Evolutionary conservation across 352 stramenopile genomes (phyloP).

Genomic region (Phytopythium chamaehyphon): DNA sequence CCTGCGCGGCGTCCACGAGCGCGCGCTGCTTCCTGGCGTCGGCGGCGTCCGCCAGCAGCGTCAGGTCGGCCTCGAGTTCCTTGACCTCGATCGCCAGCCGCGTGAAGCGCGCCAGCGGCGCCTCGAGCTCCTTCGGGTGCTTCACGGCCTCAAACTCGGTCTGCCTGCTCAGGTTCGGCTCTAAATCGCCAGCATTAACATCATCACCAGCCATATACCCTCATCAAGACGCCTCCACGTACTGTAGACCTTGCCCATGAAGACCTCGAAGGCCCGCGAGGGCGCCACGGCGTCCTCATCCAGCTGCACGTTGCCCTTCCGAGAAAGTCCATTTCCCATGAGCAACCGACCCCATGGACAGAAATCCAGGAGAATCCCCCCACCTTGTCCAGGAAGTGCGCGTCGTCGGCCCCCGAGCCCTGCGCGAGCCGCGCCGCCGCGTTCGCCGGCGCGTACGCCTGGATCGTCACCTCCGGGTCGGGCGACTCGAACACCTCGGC

Average conservation of each 20-base stretch:
- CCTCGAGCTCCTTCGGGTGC: slow-evolving; percentile 37
- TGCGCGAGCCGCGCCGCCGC: slow-evolving; percentile 11
- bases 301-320: slow-evolving; percentile 52
- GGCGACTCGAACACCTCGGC: slow-evolving; percentile 76
- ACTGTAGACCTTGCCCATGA: slow-evolving; percentile 87
- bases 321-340: background rate
- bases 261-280: slow-evolving; percentile 63
- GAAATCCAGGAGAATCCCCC: no score
- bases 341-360: no score
- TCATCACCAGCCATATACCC: background rate
- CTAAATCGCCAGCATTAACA: slow-evolving; percentile 17
- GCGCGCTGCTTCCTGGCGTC: slow-evolving; percentile 42
- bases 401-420: slow-evolving; percentile 23
- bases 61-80: slow-evolving; percentile 63
- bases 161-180: slow-evolving; percentile 39
- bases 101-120: slow-evolving; percentile 64
- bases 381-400: slow-evolving; percentile 61
- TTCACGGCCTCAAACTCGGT: slow-evolving; percentile 41
- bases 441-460: slow-evolving; percentile 49
- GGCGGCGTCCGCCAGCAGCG: slow-evolving; percentile 35
- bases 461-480: slow-evolving; percentile 56
- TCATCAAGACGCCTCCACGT: no score
- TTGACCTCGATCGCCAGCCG: slow-evolving; percentile 65
- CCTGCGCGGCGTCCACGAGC: slow-evolving; percentile 59
- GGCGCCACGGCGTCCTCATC: slow-evolving; percentile 49